Evolutionary conservation across 75 land plant species (phyloP), one percentile per base, ranked within the genome.

Genomic region (Pinus tabuliformis): DNA sequence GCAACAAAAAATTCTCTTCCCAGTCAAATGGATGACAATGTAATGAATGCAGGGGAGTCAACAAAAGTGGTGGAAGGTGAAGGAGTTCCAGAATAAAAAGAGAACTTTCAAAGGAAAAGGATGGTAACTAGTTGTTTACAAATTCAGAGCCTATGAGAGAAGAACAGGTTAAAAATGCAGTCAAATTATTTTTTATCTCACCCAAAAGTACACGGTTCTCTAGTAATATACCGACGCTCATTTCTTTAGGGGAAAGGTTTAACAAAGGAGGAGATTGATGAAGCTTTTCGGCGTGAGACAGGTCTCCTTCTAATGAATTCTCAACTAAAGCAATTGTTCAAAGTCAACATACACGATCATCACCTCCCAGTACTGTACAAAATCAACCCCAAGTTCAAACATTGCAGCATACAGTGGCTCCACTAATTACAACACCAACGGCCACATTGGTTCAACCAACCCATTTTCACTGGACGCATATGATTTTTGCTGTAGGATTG

Each of bases 131-230:
- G 39, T 75, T 78, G 24, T 90, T 90, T 83, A 82, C 80, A 42
- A 92, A 86, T 75, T 70, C 95, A 16, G 90, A 94, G 65, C 92
- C 97, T 1, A 81, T 92, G 37, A 74, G 99, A 42, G 97, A 96
- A 77, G 98, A 92, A 20, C 98, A 96, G 84, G 90, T 96, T 22
- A 86, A 83, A 56, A 96, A 96, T 90, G 99, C 99, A 49, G 95
- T 94, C 22, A 90, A 87, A 59, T 94, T 26, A 26, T 26, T 26
- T 96, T 78, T 89, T 96, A 18, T 89, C 93, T 24, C 98, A 96
- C 59, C 93, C 98, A n/a, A 94, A 86, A 84, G 99, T 96, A 14
- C 85, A 82, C 73, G 88, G 89, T 6, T 94, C 99, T 52, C 99
- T 97, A 1, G 85, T 96, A 39, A 83, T 90, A 11, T 82, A 96